phyloP scores from a whole-genome alignment of 192 early-diverging fungal genomes.

The Obelidium mucronatum region DNA sequence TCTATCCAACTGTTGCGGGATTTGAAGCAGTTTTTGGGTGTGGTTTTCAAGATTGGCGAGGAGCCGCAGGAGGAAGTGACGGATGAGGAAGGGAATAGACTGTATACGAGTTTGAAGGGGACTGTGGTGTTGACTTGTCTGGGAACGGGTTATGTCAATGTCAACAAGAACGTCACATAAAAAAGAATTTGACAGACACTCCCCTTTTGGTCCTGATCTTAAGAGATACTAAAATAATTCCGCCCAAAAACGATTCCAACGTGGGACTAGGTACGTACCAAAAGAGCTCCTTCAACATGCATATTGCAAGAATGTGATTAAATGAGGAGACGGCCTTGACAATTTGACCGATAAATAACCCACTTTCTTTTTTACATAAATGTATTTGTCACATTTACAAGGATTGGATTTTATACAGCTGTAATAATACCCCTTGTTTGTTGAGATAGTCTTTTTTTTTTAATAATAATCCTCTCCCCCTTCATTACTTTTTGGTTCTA shows the following conservation, averaged over 20 bases:
- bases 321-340: too few relatives aligned
- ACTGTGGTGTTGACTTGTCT: slow-evolving; percentile 85
- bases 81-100: slow-evolving; percentile 59
- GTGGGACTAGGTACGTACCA: background rate
- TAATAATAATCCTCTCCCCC: too few relatives aligned
- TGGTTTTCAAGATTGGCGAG: slow-evolving; percentile 87
- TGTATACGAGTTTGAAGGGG: slow-evolving; percentile 46
- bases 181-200: background rate
- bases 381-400: too few relatives aligned
- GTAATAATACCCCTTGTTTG: too few relatives aligned
- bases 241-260: background rate
- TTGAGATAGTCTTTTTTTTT: too few relatives aligned
- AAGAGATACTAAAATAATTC: background rate
- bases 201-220: slow-evolving; percentile 3
- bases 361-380: too few relatives aligned
- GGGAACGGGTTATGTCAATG: slow-evolving; percentile 89
- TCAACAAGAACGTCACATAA: slow-evolving; percentile 75
- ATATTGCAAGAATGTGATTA: too few relatives aligned
- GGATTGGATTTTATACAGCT: too few relatives aligned
- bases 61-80: slow-evolving; percentile 36
- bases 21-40: slow-evolving; percentile 86
- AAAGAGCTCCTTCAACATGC: background rate
- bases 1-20: slow-evolving; percentile 95
- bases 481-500: background rate
- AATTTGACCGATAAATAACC: too few relatives aligned